Evolutionary conservation across 2,329 filamentous ascomycete species (phyloP), one percentile per base, ranked within the genome.

Genomic region (Clarireedia hainanense): DNA sequence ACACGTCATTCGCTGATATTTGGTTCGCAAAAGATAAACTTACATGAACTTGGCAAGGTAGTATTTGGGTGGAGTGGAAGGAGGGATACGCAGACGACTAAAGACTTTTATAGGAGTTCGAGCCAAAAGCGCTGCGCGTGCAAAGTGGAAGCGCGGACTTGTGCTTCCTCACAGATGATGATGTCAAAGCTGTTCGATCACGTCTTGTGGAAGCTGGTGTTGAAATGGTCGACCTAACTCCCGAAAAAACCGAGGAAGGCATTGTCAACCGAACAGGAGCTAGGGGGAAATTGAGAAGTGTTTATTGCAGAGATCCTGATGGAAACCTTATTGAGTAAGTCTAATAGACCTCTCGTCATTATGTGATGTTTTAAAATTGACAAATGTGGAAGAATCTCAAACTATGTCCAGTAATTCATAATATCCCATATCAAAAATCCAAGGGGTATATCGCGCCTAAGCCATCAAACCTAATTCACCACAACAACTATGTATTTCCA

Each of bases 281-380:
- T 0, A 70, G 71, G 52, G 80, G 80, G 0, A 74, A 69, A 55
- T 69, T 85, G 46, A 70, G 74, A 52, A 84, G 81, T 65, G 71
- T 85, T 2, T 85, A 84, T 67, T 74, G 81, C 50, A 71, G 80
- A 39, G 81, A 85, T 67, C 80, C 80, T 2, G 82, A 85, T 68
- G 79, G 76, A 5, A 84, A 84, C 65, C 61, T 85, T 60, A 75
- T 85, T 42, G 81, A 85, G 81, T 85, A 50, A 62, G 61, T 63
- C 5, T 3, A 10, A 43, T 10, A 6, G 9, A 26, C 39, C 26
- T 30, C 45, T 30, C 23, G 5, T 17, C 30, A 5, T 6, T 17
- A 24, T 52, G 37, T 30, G 48, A 10, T 50, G 14, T 36, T 43
- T 47, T 23, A 43, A 39, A 43, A 34, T 46, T 50, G 40, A 52